These are phyloP conservation scores for Rhodotorula sp. DNA, from an alignment of 1,284 basidiomycete species.

Conservation along the genomic window DNA sequence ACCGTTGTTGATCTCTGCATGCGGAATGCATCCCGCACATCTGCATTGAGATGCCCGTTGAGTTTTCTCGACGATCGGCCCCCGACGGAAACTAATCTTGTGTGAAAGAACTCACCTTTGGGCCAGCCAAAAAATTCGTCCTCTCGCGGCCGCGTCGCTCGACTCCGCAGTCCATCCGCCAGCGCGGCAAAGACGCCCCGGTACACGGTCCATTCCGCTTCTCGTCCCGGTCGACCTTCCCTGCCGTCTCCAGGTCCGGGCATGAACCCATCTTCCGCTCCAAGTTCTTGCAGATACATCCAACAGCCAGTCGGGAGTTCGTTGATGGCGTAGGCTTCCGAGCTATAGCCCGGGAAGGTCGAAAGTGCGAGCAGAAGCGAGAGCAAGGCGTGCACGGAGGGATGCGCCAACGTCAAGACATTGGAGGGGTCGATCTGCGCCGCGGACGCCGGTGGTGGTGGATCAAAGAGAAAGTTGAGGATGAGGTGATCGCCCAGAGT, in stretches of 20 bases:
- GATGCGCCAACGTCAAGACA: slow-evolving; percentile 16
- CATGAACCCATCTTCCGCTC: slow-evolving; percentile 43
- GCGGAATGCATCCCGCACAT: slow-evolving; percentile 42
- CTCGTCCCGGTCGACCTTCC: slow-evolving; percentile 30
- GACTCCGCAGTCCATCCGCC: slow-evolving; percentile 29
- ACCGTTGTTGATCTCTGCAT: slow-evolving; percentile 37
- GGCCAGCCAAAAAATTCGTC: slow-evolving; percentile 36
- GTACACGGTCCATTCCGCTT: slow-evolving; percentile 40
- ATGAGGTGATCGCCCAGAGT: slow-evolving; percentile 36
- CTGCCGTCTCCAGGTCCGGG: slow-evolving; percentile 30
- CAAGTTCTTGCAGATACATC: slow-evolving; percentile 45
- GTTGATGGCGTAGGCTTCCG: slow-evolving; percentile 41
- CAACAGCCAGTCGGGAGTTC: slow-evolving; percentile 40
- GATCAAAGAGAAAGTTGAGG: slow-evolving; percentile 28
- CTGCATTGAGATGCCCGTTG: not conserved
- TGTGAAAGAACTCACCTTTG: slow-evolving; percentile 30
- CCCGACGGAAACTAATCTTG: not conserved
- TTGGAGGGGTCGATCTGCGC: not conserved
- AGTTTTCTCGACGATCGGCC: not conserved
- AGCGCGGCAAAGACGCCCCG: slow-evolving; percentile 42
- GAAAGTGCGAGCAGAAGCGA: slow-evolving; percentile 42
- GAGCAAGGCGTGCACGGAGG: slow-evolving; percentile 34
- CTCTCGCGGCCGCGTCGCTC: slow-evolving; percentile 37
- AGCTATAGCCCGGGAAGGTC: slow-evolving; percentile 42
- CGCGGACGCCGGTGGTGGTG: slow-evolving; percentile 5